Percentiles rank a stretch among this genome's conserved stretches.
Conservation (phyloP, 2,329 filamentous ascomycete genomes). For the Colletotrichum tofieldiae region DNA sequence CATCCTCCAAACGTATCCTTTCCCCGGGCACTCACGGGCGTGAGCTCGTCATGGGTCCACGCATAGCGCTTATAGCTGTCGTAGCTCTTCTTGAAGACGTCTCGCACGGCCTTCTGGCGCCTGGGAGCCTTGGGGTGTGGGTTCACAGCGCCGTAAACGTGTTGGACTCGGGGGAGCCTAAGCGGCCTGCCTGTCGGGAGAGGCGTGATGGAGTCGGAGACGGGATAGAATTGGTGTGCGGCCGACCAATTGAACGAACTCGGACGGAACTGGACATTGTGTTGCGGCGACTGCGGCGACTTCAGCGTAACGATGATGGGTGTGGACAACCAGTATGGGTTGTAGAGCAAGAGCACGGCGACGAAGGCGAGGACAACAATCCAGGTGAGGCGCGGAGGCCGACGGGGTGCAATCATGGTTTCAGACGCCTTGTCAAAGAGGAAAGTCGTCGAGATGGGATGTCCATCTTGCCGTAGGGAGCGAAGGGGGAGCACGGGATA, state of each 20-base stretch:
- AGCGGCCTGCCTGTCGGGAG: conserved; percentile 49
- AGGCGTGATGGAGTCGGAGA: conserved; percentile 49
- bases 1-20: conserved; percentile 64
- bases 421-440: background rate
- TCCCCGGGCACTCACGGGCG: conserved; percentile 57
- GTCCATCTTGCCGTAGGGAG: background rate
- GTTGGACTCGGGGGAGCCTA: conserved; percentile 51
- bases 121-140: conserved; percentile 2
- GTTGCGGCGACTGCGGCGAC: conserved; percentile 20
- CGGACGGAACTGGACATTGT: conserved; percentile 45
- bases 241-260: conserved; percentile 53
- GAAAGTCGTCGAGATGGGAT: background rate
- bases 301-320: background rate
- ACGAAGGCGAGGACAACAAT: background rate
- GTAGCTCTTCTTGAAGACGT: conserved; percentile 57
- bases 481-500: background rate
- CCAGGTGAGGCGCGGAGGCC: background rate
- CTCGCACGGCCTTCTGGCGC: conserved; percentile 51
- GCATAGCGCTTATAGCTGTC: conserved; percentile 60
- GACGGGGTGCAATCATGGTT: conserved; percentile 3
- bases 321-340: background rate
- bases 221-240: conserved; percentile 49
- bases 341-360: background rate
- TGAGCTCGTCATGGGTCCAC: conserved; percentile 63
- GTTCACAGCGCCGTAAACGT: conserved; percentile 59